These are phyloP conservation scores for Phytophthora cryptogea DNA, from an alignment of 352 stramenopile species.

Conservation along the genomic window DNA sequence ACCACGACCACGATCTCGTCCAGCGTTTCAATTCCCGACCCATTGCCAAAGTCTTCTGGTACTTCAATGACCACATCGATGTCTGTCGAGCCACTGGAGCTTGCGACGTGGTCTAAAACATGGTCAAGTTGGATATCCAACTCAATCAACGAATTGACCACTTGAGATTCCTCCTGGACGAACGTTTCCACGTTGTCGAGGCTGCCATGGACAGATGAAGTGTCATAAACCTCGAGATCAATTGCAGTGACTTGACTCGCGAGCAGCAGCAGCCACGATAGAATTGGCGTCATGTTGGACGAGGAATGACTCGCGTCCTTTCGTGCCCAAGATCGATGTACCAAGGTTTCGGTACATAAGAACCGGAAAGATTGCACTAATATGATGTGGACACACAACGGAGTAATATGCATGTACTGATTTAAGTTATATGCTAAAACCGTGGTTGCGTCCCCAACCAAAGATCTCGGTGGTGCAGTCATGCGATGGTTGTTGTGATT, in stretches of 20 bases:
- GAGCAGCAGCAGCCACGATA: slow-evolving; percentile 8
- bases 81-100: slow-evolving; percentile 5
- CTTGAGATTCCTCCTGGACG: slow-evolving; percentile 21
- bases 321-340: slow-evolving; percentile 5
- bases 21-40: not conserved
- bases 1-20: slow-evolving; percentile 11
- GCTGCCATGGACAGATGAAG: slow-evolving; percentile 10
- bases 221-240: slow-evolving; percentile 15
- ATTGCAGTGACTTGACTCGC: not conserved
- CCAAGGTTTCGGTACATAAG: not conserved
- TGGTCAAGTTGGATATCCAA: slow-evolving; percentile 18
- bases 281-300: slow-evolving; percentile 3
- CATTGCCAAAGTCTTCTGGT: not conserved
- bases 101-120: slow-evolving; percentile 7
- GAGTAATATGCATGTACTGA: too few relatives aligned
- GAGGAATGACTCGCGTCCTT: slow-evolving; percentile 1
- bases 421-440: too few relatives aligned
- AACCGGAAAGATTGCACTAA: too few relatives aligned
- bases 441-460: too few relatives aligned
- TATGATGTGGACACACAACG: too few relatives aligned
- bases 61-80: slow-evolving; percentile 25
- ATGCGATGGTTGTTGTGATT: too few relatives aligned
- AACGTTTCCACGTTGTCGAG: slow-evolving; percentile 13
- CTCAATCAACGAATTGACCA: slow-evolving; percentile 22
- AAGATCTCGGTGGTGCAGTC: too few relatives aligned